Evolutionary conservation across 148 eudicot genomes (phyloP).

Genomic region (Rhododendron ferrugineum): DNA sequence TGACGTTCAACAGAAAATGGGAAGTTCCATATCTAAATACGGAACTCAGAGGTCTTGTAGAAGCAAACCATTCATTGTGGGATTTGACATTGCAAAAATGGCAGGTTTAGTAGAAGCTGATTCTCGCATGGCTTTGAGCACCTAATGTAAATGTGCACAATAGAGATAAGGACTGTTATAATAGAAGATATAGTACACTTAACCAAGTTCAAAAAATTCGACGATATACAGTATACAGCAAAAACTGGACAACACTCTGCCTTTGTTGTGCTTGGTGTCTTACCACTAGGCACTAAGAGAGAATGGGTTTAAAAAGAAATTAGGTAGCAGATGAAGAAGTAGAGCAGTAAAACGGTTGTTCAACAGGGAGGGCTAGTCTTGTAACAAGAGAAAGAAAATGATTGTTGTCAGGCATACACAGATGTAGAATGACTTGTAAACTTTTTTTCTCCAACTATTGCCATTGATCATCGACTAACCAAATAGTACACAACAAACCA

Average conservation of each 20-base stretch:
- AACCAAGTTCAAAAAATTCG: neutral
- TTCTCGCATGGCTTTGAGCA: slow-evolving; percentile 85
- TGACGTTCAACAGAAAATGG: neutral
- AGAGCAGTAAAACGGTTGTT: neutral
- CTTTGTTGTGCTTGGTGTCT: neutral
- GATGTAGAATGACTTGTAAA: neutral
- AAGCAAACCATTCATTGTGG: slow-evolving; percentile 78
- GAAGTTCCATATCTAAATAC: neutral
- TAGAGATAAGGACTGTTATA: slow-evolving; percentile 1
- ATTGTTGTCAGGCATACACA: neutral
- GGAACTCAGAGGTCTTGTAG: slow-evolving; percentile 7
- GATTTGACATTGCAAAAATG: slow-evolving; percentile 99
- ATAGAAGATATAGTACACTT: neutral
- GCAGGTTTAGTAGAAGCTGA: slow-evolving; percentile 86
- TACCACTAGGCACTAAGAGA: neutral
- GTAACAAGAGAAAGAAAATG: neutral
- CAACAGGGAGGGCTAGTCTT: neutral
- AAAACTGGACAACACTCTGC: neutral
- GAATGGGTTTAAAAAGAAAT: neutral
- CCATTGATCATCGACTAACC: neutral
- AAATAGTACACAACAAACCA: neutral
- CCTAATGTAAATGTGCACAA: slow-evolving; percentile 37
- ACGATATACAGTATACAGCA: neutral
- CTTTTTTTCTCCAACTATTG: neutral
- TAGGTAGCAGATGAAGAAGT: neutral